Evolutionary conservation across 2,329 filamentous ascomycete species (phyloP).

Genomic region (Cadophora luteo-olivacea): DNA sequence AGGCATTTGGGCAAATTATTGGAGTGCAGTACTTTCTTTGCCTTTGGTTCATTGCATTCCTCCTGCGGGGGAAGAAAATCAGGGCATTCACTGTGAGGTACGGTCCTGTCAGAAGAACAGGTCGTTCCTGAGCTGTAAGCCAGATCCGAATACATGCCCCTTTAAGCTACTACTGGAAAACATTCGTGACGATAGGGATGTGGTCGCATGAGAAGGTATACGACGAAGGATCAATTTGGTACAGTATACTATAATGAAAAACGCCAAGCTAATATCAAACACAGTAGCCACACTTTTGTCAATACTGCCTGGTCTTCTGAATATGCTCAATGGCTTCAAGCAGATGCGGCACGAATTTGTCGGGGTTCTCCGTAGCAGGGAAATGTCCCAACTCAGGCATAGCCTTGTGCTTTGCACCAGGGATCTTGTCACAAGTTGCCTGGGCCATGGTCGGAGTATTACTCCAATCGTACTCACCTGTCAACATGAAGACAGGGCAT

Average conservation of each 20-base stretch:
- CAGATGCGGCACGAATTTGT: slow-evolving; percentile 27
- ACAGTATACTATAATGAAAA: too few species aligned
- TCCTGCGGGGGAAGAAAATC: slow-evolving; percentile 24
- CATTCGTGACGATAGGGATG: too few species aligned
- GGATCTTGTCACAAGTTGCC: slow-evolving; percentile 26
- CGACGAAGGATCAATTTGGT: not conserved
- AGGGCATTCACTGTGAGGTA: slow-evolving; percentile 21
- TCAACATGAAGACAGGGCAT: slow-evolving; percentile 58
- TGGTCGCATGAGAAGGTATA: too few species aligned
- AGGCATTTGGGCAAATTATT: slow-evolving; percentile 41
- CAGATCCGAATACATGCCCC: too few species aligned
- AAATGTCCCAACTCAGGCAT: slow-evolving; percentile 29
- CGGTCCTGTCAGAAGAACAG: slow-evolving; percentile 11
- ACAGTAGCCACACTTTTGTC: not conserved
- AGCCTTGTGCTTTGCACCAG: slow-evolving; percentile 24
- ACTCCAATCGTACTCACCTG: slow-evolving; percentile 44
- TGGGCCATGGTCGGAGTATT: slow-evolving; percentile 28
- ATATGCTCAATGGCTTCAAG: slow-evolving; percentile 31
- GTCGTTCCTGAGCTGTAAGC: not conserved
- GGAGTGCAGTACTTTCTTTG: slow-evolving; percentile 24
- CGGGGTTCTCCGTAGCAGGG: slow-evolving; percentile 27
- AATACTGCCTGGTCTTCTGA: slow-evolving; percentile 23
- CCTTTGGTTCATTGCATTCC: slow-evolving; percentile 21
- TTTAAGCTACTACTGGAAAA: too few species aligned
- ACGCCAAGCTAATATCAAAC: not conserved